These are phyloP conservation scores for Neocallimastix lanati DNA, from an alignment of 192 early-diverging fungal species.

Conservation along the genomic window DNA sequence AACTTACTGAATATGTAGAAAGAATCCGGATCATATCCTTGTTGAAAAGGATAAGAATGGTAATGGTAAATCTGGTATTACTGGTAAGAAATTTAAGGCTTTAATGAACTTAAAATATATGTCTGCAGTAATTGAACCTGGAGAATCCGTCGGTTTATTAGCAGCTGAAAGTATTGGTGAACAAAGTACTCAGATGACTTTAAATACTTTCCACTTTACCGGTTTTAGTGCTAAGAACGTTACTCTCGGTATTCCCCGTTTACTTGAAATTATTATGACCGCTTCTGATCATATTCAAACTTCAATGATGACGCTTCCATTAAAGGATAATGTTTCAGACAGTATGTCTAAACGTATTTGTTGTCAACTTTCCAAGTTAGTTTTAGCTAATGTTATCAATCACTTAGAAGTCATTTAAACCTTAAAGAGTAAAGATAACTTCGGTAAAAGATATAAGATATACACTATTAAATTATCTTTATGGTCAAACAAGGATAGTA, in stretches of 20 bases:
- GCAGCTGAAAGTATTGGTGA: conserved; percentile 96
- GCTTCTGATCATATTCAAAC: conserved; percentile 78
- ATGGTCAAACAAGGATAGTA: conserved; percentile 62
- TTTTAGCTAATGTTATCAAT: conserved; percentile 69
- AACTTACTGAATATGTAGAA: conserved; percentile 32
- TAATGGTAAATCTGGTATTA: conserved; percentile 30
- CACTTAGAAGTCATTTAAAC: conserved; percentile 66
- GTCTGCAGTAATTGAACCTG: conserved; percentile 83
- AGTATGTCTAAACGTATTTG: conserved; percentile 40
- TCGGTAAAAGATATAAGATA: conserved; percentile 41
- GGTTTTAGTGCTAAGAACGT: conserved; percentile 96
- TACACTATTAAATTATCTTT: conserved; percentile 67
- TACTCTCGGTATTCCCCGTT: conserved; percentile 96
- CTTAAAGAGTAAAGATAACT: conserved; percentile 18
- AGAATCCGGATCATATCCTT: conserved; percentile 51
- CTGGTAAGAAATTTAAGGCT: conserved; percentile 60
- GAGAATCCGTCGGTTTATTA: conserved; percentile 91
- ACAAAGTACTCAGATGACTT: conserved; percentile 99
- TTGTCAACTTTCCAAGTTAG: conserved; percentile 53
- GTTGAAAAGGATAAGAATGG: conserved; percentile 31
- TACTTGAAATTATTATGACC: conserved; percentile 99
- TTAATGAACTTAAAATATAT: conserved; percentile 93
- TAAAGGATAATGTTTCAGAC: conserved; percentile 43
- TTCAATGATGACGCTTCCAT: conserved; percentile 78
- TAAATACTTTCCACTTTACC: conserved; percentile 99